Evolutionary conservation across 352 stramenopile genomes (phyloP).

Genomic region (Phytophthora boehmeriae): DNA sequence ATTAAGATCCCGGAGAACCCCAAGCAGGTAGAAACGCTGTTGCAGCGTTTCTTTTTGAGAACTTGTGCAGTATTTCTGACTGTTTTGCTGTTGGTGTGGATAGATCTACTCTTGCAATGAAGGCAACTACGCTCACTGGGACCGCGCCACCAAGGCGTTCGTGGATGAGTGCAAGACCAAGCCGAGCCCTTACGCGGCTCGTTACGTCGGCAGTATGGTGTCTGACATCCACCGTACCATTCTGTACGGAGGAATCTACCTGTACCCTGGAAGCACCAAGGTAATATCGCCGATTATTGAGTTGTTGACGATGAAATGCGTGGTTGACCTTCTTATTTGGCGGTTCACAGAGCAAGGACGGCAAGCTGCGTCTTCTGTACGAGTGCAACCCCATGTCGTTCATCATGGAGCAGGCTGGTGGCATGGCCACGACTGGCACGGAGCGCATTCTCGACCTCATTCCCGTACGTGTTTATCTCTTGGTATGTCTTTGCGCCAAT

Average conservation of each 20-base stretch:
- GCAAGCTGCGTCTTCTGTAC: constrained; percentile 98
- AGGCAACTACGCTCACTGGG: constrained; percentile 96
- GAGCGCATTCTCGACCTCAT: constrained; percentile 94
- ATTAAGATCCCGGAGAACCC: constrained; percentile 94
- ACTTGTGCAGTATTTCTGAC: background rate
- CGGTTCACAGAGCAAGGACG: constrained; percentile 50
- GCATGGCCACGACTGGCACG: constrained; percentile 94
- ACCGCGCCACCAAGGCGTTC: constrained; percentile 91
- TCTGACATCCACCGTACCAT: constrained; percentile 99
- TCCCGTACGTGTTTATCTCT: constrained; percentile 57
- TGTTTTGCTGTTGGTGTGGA: background rate
- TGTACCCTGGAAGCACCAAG: constrained; percentile 97
- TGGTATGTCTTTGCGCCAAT: no score
- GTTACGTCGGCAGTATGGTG: constrained; percentile 99
- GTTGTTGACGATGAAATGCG: background rate
- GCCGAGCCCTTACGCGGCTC: constrained; percentile 73
- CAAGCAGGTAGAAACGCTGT: constrained; percentile 59
- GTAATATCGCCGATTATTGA: constrained; percentile 42
- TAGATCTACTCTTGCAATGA: constrained; percentile 99
- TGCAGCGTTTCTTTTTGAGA: background rate
- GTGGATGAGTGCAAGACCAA: constrained; percentile 89
- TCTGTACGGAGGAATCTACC: constrained; percentile 98
- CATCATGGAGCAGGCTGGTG: constrained; percentile 98
- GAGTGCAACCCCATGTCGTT: constrained; percentile 99
- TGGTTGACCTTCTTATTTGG: background rate